Base-by-base conservation (phyloP, 345 rosid species). In the Nephelium lappaceum region DNA sequence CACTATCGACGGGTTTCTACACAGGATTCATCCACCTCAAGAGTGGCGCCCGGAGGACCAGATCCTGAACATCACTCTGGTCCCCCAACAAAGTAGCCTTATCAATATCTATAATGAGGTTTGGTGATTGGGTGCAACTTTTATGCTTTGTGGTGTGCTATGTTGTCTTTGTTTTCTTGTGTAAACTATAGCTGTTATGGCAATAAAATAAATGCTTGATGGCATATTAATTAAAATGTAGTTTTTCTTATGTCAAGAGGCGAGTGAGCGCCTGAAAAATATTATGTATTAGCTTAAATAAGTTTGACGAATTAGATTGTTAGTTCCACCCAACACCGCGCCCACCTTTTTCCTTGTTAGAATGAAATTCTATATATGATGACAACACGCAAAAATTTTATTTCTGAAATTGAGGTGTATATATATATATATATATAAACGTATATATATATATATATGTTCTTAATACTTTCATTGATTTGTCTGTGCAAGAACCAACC, bases 21-120 rank as follows among this genome's bases (percentile, higher is more conserved):
- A 14, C 11, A 42, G 7, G 78, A 57, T 65, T 0, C 80, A 15
- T 42, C 42, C 4, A 8, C 73, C 3, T 76, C 68, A 1, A 68
- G 84, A 70, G 53, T 76, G 39, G 74, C 87, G 1, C 91, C 89
- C 0, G 88, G 78, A 11, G 91, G 89, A 45, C 89, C 91, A 0
- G 81, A 88, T 81, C 74, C 82, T 67, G 79, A 78, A 43, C 89
- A 88, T 76, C 83, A 88, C 69, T 70, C 76, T 38, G 27, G 6
- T 42, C 70, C 78, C 11, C 81, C 71, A 80, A 68, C 27, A 19
- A 9, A 23, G 14, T 16, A 49, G 38, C 15, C 65, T 71, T 71
- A 42, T 66, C 45, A 14, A 51, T 51, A 6, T 31, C 45, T 36
- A 60, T 23, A 36, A 7, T 36, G 38, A 66, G n/a, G 53, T 36